Percentiles rank a stretch among this genome's conserved stretches.
Evolutionary conservation across 352 stramenopile species (phyloP).

Genomic region (Globisporangium sylvaticum): DNA sequence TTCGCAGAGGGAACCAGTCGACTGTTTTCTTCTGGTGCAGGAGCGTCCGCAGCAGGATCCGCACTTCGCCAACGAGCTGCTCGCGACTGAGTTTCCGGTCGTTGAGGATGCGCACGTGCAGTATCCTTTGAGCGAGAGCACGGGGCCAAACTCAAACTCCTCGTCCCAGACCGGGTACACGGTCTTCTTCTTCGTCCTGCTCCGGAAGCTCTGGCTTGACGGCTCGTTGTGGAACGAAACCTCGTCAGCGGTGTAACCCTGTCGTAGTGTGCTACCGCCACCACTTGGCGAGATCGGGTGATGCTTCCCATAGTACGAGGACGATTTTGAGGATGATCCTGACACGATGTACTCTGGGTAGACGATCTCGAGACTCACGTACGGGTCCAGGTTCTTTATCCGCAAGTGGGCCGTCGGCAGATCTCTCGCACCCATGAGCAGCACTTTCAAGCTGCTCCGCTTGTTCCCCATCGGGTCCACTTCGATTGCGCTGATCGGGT

Average conservation of each 20-base stretch:
- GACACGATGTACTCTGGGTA: conserved; percentile 39
- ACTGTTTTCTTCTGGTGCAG: conserved; percentile 61
- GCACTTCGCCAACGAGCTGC: conserved; percentile 62
- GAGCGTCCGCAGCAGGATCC: conserved; percentile 54
- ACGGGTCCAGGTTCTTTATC: conserved; percentile 72
- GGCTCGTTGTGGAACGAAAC: neutral
- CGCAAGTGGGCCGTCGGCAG: conserved; percentile 56
- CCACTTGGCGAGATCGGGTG: neutral
- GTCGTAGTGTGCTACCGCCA: neutral
- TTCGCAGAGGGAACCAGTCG: conserved; percentile 53
- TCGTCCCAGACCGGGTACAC: conserved; percentile 81
- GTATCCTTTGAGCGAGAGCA: conserved; percentile 63
- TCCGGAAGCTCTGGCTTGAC: conserved; percentile 35
- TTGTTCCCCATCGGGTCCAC: conserved; percentile 48
- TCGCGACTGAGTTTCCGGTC: conserved; percentile 64
- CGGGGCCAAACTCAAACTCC: conserved; percentile 58
- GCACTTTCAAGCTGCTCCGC: conserved; percentile 48
- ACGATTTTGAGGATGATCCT: neutral
- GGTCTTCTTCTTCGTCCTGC: conserved; percentile 64
- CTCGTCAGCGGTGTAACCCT: neutral
- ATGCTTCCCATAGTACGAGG: neutral
- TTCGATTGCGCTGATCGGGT: conserved; percentile 57
- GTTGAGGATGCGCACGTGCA: conserved; percentile 65
- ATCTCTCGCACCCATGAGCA: conserved; percentile 46
- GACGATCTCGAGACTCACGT: conserved; percentile 60